These are phyloP conservation scores for Debaryomyces sp. DNA, from an alignment of 1,139 yeast genomes.

Conservation along the genomic window DNA sequence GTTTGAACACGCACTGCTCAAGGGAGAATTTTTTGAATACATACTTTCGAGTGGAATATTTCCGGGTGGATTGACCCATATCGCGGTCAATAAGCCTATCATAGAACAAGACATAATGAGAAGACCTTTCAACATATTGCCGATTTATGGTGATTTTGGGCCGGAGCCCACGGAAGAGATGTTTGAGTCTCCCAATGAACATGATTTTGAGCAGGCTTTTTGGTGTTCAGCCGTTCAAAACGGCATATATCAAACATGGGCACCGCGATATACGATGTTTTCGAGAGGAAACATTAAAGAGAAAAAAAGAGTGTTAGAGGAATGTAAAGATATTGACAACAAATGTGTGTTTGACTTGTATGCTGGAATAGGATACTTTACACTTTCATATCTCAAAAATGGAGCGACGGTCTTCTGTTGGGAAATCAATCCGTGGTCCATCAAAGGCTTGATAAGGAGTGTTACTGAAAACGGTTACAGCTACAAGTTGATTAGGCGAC, in stretches of 20 bases:
- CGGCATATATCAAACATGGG: slow-evolving; percentile 80
- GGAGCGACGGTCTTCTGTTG: slow-evolving; percentile 70
- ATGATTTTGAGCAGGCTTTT: slow-evolving; percentile 55
- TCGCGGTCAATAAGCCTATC: slow-evolving; percentile 76
- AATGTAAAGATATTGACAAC: slow-evolving; percentile 25
- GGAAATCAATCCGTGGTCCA: slow-evolving; percentile 88
- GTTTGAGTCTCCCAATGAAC: slow-evolving; percentile 39
- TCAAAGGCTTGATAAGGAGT: slow-evolving; percentile 67
- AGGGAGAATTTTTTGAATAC: slow-evolving; percentile 24
- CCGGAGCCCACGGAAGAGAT: slow-evolving; percentile 30
- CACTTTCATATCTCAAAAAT: slow-evolving; percentile 63
- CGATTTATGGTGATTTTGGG: slow-evolving; percentile 71
- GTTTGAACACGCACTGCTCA: slow-evolving; percentile 13
- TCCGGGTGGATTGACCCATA: slow-evolving; percentile 45
- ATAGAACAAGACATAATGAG: slow-evolving; percentile 58
- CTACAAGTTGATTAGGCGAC: slow-evolving; percentile 32
- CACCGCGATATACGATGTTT: slow-evolving; percentile 85
- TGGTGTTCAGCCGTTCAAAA: slow-evolving; percentile 79
- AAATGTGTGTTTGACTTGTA: slow-evolving; percentile 67
- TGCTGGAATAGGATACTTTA: slow-evolving; percentile 86
- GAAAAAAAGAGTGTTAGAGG: slow-evolving; percentile 63
- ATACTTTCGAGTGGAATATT: slow-evolving; percentile 20
- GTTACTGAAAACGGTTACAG: slow-evolving; percentile 47
- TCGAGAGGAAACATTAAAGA: slow-evolving; percentile 88
- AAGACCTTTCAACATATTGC: slow-evolving; percentile 59